These are phyloP conservation scores for Ogataea hybrid DNA, from an alignment of 1,139 yeast genomes.

Conservation along the genomic window DNA sequence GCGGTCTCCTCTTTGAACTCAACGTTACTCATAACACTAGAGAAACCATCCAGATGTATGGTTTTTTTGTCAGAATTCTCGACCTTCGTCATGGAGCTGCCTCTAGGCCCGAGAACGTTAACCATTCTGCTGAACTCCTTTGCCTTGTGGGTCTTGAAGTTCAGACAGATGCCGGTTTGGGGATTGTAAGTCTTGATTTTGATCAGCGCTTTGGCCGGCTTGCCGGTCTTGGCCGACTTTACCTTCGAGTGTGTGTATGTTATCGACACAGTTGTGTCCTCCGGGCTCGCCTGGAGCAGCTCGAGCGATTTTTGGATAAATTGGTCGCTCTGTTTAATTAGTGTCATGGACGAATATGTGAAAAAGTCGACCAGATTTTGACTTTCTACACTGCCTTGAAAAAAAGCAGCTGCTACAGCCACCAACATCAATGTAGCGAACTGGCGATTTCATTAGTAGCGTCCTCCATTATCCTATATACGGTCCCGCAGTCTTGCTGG, in stretches of 20 bases:
- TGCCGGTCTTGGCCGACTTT: conserved; percentile 18
- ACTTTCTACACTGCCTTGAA: not conserved
- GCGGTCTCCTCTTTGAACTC: conserved; percentile 14
- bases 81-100: conserved; percentile 35
- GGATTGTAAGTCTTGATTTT: conserved; percentile 74
- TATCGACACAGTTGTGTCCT: conserved; percentile 45
- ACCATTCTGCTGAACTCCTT: conserved; percentile 80
- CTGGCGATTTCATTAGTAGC: not conserved
- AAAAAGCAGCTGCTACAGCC: not conserved
- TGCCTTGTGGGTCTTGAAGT: conserved; percentile 56
- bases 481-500: conserved; percentile 5
- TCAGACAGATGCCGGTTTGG: conserved; percentile 63
- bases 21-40: conserved; percentile 30
- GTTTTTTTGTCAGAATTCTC: conserved; percentile 12
- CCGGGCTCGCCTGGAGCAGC: conserved; percentile 49
- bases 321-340: conserved; percentile 43
- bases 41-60: conserved; percentile 29
- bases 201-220: conserved; percentile 39
- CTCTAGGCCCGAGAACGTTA: conserved; percentile 84
- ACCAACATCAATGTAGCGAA: too few relatives aligned
- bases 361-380: not conserved
- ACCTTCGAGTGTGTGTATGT: conserved; percentile 37
- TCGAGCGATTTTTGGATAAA: conserved; percentile 48
- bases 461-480: not conserved
- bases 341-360: conserved; percentile 30